Evolutionary conservation across 2,329 filamentous ascomycete species (phyloP).

Genomic region (Trichoderma endophyticum): DNA sequence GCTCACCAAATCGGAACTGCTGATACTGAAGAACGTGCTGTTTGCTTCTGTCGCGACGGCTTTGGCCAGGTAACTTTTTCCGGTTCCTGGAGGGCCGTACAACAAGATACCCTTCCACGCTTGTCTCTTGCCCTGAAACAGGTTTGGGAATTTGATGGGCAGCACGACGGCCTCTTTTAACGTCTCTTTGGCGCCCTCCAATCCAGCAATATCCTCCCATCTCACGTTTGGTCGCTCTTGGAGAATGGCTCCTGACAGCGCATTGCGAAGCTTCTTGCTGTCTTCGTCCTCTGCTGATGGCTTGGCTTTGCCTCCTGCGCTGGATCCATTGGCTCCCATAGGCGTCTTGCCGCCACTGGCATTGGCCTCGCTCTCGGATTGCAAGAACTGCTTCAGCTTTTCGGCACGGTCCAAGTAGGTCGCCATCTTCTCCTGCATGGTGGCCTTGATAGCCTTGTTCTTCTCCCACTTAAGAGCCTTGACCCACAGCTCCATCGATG

Average conservation of each 20-base stretch:
- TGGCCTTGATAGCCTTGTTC: conserved; percentile 94
- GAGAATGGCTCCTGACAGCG: conserved; percentile 86
- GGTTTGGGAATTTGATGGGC: conserved; percentile 95
- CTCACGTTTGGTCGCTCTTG: conserved; percentile 94
- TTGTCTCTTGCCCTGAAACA: conserved; percentile 93
- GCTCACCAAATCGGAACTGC: conserved; percentile 92
- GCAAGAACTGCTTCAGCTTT: conserved; percentile 91
- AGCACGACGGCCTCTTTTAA: conserved; percentile 96
- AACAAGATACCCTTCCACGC: conserved; percentile 98
- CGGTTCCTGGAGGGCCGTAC: conserved; percentile 93
- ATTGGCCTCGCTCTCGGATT: conserved; percentile 71
- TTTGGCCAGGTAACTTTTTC: conserved; percentile 96
- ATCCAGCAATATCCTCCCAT: conserved; percentile 96
- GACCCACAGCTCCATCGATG: conserved; percentile 96
- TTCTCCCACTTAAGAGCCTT: conserved; percentile 99
- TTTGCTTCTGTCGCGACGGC: conserved; percentile 98
- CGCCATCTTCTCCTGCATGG: conserved; percentile 90
- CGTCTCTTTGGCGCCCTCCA: conserved; percentile 93
- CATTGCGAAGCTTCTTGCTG: conserved; percentile 89
- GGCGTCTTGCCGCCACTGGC: conserved; percentile 57
- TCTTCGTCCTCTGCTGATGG: conserved; percentile 81
- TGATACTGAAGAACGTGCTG: conserved; percentile 98
- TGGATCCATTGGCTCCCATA: conserved; percentile 69
- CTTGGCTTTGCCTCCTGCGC: conserved; percentile 58
- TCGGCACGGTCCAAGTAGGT: conserved; percentile 99